These are phyloP conservation scores for Trichosporon coremiiforme DNA, from an alignment of 1,284 basidiomycete genomes.

Conservation along the genomic window DNA sequence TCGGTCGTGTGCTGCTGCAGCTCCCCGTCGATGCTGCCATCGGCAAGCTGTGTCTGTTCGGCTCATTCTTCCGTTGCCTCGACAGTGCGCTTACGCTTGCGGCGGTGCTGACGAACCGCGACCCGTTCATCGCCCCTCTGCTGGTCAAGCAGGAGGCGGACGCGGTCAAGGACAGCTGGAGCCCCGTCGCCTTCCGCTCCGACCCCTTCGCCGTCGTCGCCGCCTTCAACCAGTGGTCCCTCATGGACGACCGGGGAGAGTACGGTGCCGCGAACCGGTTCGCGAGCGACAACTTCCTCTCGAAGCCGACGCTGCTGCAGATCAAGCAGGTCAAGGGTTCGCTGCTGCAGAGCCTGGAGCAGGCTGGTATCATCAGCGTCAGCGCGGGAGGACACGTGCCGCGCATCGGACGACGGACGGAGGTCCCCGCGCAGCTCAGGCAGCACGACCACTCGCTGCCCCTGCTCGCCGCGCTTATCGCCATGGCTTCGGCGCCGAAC, in stretches of 20 bases:
- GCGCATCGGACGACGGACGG: slow-evolving; percentile 38
- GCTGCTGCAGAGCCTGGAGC: slow-evolving; percentile 74
- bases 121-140: slow-evolving; percentile 83
- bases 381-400: slow-evolving; percentile 64
- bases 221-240: slow-evolving; percentile 82
- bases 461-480: slow-evolving; percentile 81
- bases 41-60: slow-evolving; percentile 85
- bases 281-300: slow-evolving; percentile 83
- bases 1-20: slow-evolving; percentile 85
- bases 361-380: slow-evolving; percentile 77
- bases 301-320: slow-evolving; percentile 76
- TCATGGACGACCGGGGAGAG: slow-evolving; percentile 67
- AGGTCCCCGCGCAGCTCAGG: slow-evolving; percentile 70
- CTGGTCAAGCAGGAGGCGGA: slow-evolving; percentile 59
- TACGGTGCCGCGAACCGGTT: slow-evolving; percentile 72
- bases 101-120: slow-evolving; percentile 84
- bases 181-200: slow-evolving; percentile 71
- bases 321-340: slow-evolving; percentile 85
- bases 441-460: slow-evolving; percentile 74
- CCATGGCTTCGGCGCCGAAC: slow-evolving; percentile 88
- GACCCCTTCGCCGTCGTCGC: slow-evolving; percentile 79
- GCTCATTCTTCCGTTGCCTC: slow-evolving; percentile 90
- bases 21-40: slow-evolving; percentile 87
- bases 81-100: slow-evolving; percentile 87
- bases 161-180: slow-evolving; percentile 78